Evolutionary conservation across 2,329 filamentous ascomycete genomes (phyloP).

Genomic region (Ilyonectria destructans): DNA sequence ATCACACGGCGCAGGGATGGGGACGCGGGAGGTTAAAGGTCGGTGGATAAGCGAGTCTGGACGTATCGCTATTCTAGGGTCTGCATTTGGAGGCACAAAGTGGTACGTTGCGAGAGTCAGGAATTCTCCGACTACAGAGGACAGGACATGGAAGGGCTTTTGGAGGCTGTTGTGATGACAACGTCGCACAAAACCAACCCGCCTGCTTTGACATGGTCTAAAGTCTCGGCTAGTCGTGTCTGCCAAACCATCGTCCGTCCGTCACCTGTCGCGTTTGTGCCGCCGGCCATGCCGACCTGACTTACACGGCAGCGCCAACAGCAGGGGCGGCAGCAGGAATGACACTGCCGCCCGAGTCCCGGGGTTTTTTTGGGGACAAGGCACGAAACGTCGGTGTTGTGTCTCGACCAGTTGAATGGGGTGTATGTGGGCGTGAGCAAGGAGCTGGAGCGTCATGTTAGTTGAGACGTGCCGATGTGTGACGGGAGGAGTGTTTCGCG

Average conservation of each 20-base stretch:
- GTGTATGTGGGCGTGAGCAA: neutral
- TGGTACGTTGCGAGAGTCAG: neutral
- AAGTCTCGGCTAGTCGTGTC: constrained; percentile 4
- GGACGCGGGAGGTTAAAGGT: neutral
- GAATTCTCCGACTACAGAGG: constrained; percentile 1
- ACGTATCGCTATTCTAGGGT: neutral
- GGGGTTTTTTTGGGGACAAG: neutral
- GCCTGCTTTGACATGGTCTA: constrained; percentile 1
- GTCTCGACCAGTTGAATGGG: neutral
- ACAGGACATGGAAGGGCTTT: neutral
- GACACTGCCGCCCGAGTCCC: constrained; percentile 1
- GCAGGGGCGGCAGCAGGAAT: neutral
- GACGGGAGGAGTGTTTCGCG: neutral
- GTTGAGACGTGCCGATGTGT: neutral
- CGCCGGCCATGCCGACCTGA: neutral
- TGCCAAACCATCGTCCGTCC: neutral
- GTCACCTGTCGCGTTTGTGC: constrained; percentile 10
- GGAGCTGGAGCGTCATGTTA: neutral
- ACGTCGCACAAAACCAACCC: neutral
- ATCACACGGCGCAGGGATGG: neutral
- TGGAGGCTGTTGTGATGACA: neutral
- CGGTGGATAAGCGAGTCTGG: constrained; percentile 2
- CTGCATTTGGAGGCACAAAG: neutral
- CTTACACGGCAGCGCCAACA: constrained; percentile 12
- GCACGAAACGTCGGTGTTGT: neutral